Evolutionary conservation across 2,329 filamentous ascomycete genomes (phyloP).

Genomic region (Sphaerulina musiva): DNA sequence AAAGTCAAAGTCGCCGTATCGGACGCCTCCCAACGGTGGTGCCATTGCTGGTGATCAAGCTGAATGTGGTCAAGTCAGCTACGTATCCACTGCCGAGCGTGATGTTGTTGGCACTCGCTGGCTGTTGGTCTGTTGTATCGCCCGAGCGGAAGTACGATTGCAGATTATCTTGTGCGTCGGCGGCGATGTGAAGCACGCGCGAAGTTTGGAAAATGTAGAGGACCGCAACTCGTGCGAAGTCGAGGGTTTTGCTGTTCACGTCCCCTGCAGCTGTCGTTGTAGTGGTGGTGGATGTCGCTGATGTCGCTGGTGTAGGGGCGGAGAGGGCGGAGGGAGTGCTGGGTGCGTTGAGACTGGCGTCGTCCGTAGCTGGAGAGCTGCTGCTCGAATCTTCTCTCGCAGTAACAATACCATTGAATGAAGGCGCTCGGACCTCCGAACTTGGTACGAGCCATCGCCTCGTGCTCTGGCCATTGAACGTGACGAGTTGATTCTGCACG

Average conservation of each 20-base stretch:
- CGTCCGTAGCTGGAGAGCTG: conserved; percentile 21
- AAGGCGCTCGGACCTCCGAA: neutral
- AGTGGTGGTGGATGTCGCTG: conserved; percentile 8
- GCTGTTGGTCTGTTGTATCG: neutral
- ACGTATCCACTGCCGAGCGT: neutral
- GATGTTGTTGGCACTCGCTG: neutral
- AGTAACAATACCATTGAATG: neutral
- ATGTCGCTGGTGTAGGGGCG: neutral
- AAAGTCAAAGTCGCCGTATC: neutral
- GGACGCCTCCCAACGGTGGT: neutral
- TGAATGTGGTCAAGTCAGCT: neutral
- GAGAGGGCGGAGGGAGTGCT: conserved; percentile 11
- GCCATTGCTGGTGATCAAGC: neutral
- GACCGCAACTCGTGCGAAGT: conserved; percentile 44
- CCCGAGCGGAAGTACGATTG: conserved; percentile 32
- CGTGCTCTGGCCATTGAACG: conserved; percentile 57
- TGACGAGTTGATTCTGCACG: conserved; percentile 79
- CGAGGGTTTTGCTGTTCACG: conserved; percentile 20
- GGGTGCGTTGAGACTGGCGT: conserved; percentile 31
- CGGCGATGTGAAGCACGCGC: conserved; percentile 36
- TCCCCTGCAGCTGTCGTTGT: too few relatives aligned
- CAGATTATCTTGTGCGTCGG: conserved; percentile 40
- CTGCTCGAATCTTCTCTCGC: conserved; percentile 13
- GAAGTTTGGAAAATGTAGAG: conserved; percentile 42
- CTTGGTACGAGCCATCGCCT: conserved; percentile 11